Conservation (phyloP, 2,329 filamentous ascomycete species). For the Cercospora nicotianae region DNA sequence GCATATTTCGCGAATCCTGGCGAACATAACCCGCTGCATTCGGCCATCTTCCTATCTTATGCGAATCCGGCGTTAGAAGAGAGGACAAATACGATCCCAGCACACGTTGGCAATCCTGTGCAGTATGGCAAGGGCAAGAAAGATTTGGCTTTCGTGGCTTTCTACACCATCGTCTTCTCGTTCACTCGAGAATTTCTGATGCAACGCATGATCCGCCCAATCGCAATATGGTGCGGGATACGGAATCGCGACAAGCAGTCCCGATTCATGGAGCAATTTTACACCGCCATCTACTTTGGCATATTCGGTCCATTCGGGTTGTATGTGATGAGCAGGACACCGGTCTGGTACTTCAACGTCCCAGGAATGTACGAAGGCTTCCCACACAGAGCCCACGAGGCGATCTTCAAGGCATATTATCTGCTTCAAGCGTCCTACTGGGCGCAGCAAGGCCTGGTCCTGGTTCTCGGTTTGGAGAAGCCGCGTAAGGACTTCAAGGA, state of each 20-base stretch:
- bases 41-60: conserved; percentile 89
- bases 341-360: conserved; percentile 95
- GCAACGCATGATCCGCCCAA: conserved; percentile 80
- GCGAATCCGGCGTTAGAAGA: conserved; percentile 51
- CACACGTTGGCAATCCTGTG: conserved; percentile 41
- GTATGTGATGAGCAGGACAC: conserved; percentile 87
- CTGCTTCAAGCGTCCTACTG: conserved; percentile 93
- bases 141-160: conserved; percentile 82
- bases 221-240: conserved; percentile 70
- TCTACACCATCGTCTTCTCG: conserved; percentile 85
- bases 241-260: conserved; percentile 73
- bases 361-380: conserved; percentile 85
- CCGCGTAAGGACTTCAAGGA: conserved; percentile 94
- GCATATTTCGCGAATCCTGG: conserved; percentile 75
- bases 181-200: conserved; percentile 96
- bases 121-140: conserved; percentile 88
- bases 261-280: conserved; percentile 94
- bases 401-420: conserved; percentile 90
- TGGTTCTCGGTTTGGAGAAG: conserved; percentile 85
- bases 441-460: conserved; percentile 88
- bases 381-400: conserved; percentile 79
- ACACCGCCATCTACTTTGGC: conserved; percentile 88
- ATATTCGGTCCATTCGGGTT: conserved; percentile 79
- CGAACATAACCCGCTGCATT: conserved; percentile 73
- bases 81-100: conserved; percentile 46